Evolutionary conservation across 2,329 filamentous ascomycete species (phyloP).

Genomic region (Didymella lethalis): DNA sequence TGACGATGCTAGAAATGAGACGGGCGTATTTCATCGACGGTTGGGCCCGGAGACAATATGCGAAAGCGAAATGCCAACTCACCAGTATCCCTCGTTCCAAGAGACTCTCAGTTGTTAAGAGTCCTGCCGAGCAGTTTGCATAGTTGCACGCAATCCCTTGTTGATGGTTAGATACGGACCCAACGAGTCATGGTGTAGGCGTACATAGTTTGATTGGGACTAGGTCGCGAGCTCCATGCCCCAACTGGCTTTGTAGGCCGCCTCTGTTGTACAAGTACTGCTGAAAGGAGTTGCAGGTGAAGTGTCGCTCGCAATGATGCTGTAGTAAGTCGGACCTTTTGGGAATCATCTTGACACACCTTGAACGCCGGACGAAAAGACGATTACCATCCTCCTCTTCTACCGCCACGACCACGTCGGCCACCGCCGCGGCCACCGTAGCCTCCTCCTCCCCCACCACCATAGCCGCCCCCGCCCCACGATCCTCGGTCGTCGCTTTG

Average conservation of each 20-base stretch:
- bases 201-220: constrained; percentile 46
- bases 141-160: constrained; percentile 36
- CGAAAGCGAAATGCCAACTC: constrained; percentile 10
- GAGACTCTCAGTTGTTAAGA: constrained; percentile 2
- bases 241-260: constrained; percentile 20
- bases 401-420: constrained; percentile 37
- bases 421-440: constrained; percentile 39
- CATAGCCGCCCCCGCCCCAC: constrained; percentile 38
- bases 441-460: constrained; percentile 27
- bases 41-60: background rate
- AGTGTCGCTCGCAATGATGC: constrained; percentile 32
- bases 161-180: constrained; percentile 43
- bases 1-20: constrained; percentile 8
- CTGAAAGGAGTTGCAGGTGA: constrained; percentile 28
- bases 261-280: constrained; percentile 39
- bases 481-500: constrained; percentile 35
- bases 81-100: constrained; percentile 16
- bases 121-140: constrained; percentile 6
- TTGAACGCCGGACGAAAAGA: constrained; percentile 42
- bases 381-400: constrained; percentile 43
- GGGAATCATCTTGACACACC: constrained; percentile 48
- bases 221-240: constrained; percentile 35
- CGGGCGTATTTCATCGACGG: background rate
- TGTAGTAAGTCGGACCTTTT: constrained; percentile 46
- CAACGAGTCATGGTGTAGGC: constrained; percentile 42